phyloP scores from a whole-genome alignment of 148 eudicot species.

The Cornus florida region DNA sequence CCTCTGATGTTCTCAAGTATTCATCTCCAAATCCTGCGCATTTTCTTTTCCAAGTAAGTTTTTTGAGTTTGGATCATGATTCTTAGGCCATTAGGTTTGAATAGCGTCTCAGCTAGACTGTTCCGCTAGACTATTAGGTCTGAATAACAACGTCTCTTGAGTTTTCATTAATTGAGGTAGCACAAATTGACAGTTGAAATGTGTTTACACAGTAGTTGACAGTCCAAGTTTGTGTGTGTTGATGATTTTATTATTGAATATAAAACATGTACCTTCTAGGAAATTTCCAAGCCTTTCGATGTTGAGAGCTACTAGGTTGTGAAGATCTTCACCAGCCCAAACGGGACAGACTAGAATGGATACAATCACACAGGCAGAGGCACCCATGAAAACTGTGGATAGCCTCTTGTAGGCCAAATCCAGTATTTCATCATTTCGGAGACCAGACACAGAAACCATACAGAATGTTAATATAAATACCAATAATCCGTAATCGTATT shows the following conservation, averaged over 20 bases:
- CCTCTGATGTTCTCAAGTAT: constrained; percentile 18
- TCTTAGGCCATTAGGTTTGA: too few species aligned
- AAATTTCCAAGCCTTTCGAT: constrained; percentile 47
- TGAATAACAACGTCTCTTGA: too few species aligned
- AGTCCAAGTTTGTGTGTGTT: too few species aligned
- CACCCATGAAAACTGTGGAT: constrained; percentile 57
- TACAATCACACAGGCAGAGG: constrained; percentile 34
- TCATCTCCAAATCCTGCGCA: constrained; percentile 43
- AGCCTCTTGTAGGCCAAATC: constrained; percentile 52
- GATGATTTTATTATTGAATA: too few species aligned
- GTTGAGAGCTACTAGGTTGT: constrained; percentile 43
- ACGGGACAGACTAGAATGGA: constrained; percentile 54
- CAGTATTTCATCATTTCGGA: constrained; percentile 37
- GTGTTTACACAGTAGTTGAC: too few species aligned
- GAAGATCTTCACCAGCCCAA: constrained; percentile 81
- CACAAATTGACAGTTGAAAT: too few species aligned
- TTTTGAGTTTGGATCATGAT: too few species aligned
- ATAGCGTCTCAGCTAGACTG: too few species aligned
- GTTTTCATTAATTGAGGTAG: too few species aligned
- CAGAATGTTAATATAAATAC: constrained; percentile 69
- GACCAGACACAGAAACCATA: constrained; percentile 59
- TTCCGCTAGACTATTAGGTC: too few species aligned
- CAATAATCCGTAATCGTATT: constrained; percentile 66
- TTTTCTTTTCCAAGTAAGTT: too few species aligned
- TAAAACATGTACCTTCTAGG: constrained; percentile 32